phyloP scores from a whole-genome alignment of 345 rosid genomes.

The Diplotaxis tenuifolia region DNA sequence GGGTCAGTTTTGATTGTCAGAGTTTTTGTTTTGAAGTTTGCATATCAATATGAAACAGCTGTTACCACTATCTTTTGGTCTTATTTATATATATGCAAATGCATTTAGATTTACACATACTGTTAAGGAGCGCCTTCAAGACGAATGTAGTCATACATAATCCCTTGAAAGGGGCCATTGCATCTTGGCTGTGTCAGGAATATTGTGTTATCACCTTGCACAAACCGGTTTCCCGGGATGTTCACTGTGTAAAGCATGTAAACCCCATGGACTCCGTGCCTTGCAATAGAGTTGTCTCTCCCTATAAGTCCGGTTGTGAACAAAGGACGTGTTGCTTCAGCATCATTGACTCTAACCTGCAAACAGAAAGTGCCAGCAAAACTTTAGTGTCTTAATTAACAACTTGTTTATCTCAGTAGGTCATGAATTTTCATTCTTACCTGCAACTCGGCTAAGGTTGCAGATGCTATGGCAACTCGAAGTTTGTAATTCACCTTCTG shows the following conservation, averaged over 20 bases:
- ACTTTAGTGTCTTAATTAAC: neutral
- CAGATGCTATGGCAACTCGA: slow-evolving; percentile 77
- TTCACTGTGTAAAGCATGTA: slow-evolving; percentile 61
- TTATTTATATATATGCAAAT: neutral
- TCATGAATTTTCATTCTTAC: slow-evolving; percentile 36
- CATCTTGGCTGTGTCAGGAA: slow-evolving; percentile 70
- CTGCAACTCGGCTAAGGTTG: slow-evolving; percentile 79
- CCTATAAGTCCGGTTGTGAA: slow-evolving; percentile 84
- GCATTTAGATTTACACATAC: neutral
- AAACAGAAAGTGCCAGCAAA: neutral
- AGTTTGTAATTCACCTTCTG: slow-evolving; percentile 52
- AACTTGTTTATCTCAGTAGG: neutral
- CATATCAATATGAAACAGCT: slow-evolving; percentile 15
- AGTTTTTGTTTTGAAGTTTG: slow-evolving; percentile 7
- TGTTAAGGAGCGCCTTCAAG: slow-evolving; percentile 54
- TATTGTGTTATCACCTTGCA: slow-evolving; percentile 68
- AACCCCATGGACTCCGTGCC: slow-evolving; percentile 86
- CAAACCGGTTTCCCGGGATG: slow-evolving; percentile 51
- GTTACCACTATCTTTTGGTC: slow-evolving; percentile 1
- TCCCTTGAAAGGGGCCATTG: slow-evolving; percentile 63
- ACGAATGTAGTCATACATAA: slow-evolving; percentile 85
- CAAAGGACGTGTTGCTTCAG: slow-evolving; percentile 51
- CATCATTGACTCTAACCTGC: slow-evolving; percentile 75
- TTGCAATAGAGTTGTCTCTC: slow-evolving; percentile 87
- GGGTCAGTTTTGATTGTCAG: slow-evolving; percentile 18